A percentile compares a stretch with the other conserved stretches of the same genome.
These are phyloP conservation scores for Phylloporus arenicola DNA, from an alignment of 768 basidiomycete species.

Conservation along the genomic window DNA sequence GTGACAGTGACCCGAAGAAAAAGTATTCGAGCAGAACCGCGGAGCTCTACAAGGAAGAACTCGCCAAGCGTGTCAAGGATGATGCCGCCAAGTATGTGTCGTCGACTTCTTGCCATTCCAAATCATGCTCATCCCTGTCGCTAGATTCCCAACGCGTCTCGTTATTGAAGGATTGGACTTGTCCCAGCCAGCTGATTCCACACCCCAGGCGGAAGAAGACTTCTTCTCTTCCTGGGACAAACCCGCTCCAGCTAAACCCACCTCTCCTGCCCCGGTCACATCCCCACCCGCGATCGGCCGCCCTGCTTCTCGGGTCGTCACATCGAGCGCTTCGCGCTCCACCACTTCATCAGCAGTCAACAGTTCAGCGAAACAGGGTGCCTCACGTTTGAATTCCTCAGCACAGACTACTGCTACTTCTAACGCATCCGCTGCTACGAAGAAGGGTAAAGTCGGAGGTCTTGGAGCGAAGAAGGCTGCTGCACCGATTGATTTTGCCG, in stretches of 20 bases:
- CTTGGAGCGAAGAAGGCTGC: constrained; percentile 87
- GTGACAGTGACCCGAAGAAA: constrained; percentile 75
- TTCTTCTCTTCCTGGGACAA: constrained; percentile 99
- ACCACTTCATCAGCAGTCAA: constrained; percentile 30
- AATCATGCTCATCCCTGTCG: neutral
- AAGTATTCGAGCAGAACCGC: constrained; percentile 84
- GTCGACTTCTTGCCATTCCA: neutral
- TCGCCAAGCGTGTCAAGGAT: constrained; percentile 72
- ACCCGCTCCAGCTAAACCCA: constrained; percentile 51
- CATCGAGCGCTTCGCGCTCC: constrained; percentile 57
- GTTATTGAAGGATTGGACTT: constrained; percentile 76
- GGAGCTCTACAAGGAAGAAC: constrained; percentile 88
- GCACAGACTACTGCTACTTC: constrained; percentile 29
- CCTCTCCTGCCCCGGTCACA: constrained; percentile 44
- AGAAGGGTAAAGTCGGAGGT: constrained; percentile 67
- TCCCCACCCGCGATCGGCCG: constrained; percentile 59
- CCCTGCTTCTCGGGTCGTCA: constrained; percentile 54
- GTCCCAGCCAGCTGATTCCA: constrained; percentile 34
- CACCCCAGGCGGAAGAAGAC: constrained; percentile 67
- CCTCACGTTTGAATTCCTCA: constrained; percentile 41
- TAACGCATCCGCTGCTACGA: constrained; percentile 34
- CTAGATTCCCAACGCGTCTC: constrained; percentile 72
- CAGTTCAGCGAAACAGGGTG: constrained; percentile 35
- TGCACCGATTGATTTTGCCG: constrained; percentile 83
- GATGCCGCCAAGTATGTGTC: constrained; percentile 59